Percentiles rank a stretch among this genome's conserved stretches.
phyloP scores from a whole-genome alignment of 2,329 filamentous ascomycete species.

The Uncinocarpus reesii region DNA sequence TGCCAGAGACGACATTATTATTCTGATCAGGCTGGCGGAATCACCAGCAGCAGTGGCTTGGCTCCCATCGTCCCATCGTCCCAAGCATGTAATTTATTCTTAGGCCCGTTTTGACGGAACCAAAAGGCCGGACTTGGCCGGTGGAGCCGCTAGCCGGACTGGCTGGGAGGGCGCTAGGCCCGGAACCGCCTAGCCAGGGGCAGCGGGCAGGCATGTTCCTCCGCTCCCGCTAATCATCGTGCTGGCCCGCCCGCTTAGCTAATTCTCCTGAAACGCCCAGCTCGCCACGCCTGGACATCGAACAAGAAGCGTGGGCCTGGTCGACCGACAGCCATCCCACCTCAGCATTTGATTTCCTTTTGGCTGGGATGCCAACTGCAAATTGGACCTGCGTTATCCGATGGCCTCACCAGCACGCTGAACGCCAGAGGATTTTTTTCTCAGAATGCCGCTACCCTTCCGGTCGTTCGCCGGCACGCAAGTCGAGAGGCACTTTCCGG shows the following conservation, averaged over 20 bases:
- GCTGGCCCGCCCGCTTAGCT: not conserved
- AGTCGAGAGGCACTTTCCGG: too few relatives aligned
- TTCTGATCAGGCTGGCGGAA: too few relatives aligned
- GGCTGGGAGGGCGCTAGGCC: not conserved
- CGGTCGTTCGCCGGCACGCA: not conserved
- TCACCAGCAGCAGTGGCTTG: too few relatives aligned
- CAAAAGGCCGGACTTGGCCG: not conserved
- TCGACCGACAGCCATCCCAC: not conserved
- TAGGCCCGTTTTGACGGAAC: constrained; percentile 1
- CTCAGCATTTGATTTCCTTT: too few relatives aligned
- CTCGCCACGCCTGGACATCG: not conserved
- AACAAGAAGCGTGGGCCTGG: not conserved
- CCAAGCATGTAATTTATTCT: not conserved
- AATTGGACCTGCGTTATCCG: not conserved
- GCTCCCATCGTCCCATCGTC: too few relatives aligned
- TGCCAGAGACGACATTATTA: too few relatives aligned
- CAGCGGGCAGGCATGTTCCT: not conserved
- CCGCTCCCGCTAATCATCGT: not conserved
- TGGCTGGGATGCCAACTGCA: not conserved
- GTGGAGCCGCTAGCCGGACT: not conserved
- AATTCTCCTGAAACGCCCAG: constrained; percentile 6
- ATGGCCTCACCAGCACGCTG: not conserved
- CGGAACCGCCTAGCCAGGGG: not conserved
- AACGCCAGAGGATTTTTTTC: not conserved
- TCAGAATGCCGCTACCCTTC: not conserved